phyloP scores from a whole-genome alignment of 495 filamentous ascomycete species.

The Tetracladium marchalianum region DNA sequence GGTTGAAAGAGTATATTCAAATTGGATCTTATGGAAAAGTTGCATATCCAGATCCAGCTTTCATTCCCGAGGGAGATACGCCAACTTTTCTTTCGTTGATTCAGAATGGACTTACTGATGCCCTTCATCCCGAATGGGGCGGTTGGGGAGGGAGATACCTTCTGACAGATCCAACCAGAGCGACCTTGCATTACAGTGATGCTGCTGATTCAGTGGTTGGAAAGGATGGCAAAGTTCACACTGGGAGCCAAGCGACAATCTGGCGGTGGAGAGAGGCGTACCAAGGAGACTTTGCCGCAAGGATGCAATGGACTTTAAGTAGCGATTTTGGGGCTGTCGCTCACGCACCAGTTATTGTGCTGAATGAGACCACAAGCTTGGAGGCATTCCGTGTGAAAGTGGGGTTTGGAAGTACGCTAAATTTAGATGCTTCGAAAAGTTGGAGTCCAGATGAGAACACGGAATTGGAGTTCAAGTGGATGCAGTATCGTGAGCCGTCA shows the following conservation, averaged over 20 bases:
- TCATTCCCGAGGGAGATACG: constrained; percentile 38
- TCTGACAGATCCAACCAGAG: constrained; percentile 12
- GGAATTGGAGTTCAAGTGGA: constrained; percentile 34
- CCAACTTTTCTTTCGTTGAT: constrained; percentile 37
- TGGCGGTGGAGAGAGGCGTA: constrained; percentile 40
- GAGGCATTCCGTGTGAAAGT: constrained; percentile 25
- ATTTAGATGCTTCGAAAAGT: constrained; percentile 30
- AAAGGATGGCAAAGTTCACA: constrained; percentile 25
- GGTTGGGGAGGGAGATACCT: constrained; percentile 38
- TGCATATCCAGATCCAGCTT: constrained; percentile 31
- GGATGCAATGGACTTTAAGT: constrained; percentile 37
- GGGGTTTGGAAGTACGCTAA: constrained; percentile 25
- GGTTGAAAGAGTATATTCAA: constrained; percentile 37
- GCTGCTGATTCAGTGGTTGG: constrained; percentile 31
- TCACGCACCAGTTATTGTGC: constrained; percentile 31
- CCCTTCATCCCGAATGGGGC: constrained; percentile 34
- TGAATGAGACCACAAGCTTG: constrained; percentile 27
- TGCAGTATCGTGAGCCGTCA: constrained; percentile 34
- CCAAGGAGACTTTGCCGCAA: constrained; percentile 39
- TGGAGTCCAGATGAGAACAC: constrained; percentile 32
- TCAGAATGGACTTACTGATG: constrained; percentile 35
- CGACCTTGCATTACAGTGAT: constrained; percentile 30
- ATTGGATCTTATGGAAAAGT: constrained; percentile 28
- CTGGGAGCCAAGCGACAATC: constrained; percentile 36
- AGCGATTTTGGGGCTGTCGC: constrained; percentile 22